Base-by-base conservation (phyloP, 495 filamentous ascomycete genomes). In the Hyaloscypha hepaticicola region DNA sequence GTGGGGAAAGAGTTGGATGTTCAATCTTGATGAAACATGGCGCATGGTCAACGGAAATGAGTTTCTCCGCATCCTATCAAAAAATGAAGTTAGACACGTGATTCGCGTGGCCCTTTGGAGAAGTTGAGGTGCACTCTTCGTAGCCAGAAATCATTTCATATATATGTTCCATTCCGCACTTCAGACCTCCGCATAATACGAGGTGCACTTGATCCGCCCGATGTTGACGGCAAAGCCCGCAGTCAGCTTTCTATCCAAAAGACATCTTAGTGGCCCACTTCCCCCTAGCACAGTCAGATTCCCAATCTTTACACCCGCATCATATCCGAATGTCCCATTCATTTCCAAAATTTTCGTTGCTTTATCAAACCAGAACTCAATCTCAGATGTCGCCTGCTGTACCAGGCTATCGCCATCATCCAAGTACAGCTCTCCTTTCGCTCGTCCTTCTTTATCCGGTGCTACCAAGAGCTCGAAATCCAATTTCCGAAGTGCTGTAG, bases 401-500 rank as follows among this genome's bases (percentile, higher is more conserved):
- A 79, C 65, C 58, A 88, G 31, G 19, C 80, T 85, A 60, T 83
- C 80, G 25, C 94, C 94, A 69, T 97, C 94, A 71, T 97, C 94
- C 55, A 94, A 77, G 70, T 97, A 98, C 34, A 98, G 76, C 1
- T 83, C 83, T 25, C 94, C 94, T 58, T 89, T 85, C 0, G 93
- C 92, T 60, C 85, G 81, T 52, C 86, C 86, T 33, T 86, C 79
- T 69, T 84, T 82, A 68, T 84, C 78, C 16, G 96, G 76, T 2
- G 87, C 83, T 3, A 97, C 79, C 29, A 97, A 84, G 9, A 95
- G 96, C 75, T 95, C 95, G 11, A 93, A 91, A 71, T 97, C 93
- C 76, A 84, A 92, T 70, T 83, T 87, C 91, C 96, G 96, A 8
- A 96, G 78, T 9, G 87, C 87, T 57, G 86, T 88, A 65, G 89